Base-by-base conservation (phyloP, 768 basidiomycete genomes). In the Suillus alpinus region DNA sequence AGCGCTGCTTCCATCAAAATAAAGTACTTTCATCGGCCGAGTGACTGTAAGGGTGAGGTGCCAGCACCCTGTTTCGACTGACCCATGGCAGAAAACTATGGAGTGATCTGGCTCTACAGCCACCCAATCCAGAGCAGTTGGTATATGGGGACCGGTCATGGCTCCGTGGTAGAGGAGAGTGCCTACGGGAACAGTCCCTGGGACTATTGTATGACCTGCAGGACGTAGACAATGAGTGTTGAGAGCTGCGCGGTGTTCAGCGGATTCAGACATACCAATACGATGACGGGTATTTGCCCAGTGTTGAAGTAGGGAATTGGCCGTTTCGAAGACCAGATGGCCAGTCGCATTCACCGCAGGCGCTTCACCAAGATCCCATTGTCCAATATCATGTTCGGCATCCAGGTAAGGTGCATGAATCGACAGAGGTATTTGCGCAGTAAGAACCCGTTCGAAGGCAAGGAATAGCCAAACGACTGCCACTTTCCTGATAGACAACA, bases 261-360 rank as follows among this genome's bases (percentile, higher is more conserved):
- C 9, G 10, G 18, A 3, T 37, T 23, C 9, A n/a, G 18, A 55
- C 36, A 6, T 26, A 69, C 75, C 75, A 63, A 75, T 75, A 16
- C 73, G 71, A 56, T 71, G 71, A 13, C 73, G 68, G 1, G 73
- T 75, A 58, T 78, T 78, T 3, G 76, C 69, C 76, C 76, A 78
- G 29, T 73, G 69, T 50, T 79, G 78, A 13, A 79, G 68, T 6
- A 77, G 61, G 4, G 73, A 69, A 46, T 65, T 64, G 10, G 77
- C 66, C 2, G 72, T 69, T 40, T 75, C 71, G 52, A 78, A 79
- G 13, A 78, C 65, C 37, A 77, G 64, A 56, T 75, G 67, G 18
- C 66, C 61, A 4, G 77, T 76, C 18, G 66, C 63, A 53, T 75
- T 70, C 23, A 66, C 65, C 41, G 63, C 59, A 2, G 73, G 73